Evolutionary conservation across 768 basidiomycete genomes (phyloP), one percentile per base, ranked within the genome.

Genomic region (Kwoniella sp.): DNA sequence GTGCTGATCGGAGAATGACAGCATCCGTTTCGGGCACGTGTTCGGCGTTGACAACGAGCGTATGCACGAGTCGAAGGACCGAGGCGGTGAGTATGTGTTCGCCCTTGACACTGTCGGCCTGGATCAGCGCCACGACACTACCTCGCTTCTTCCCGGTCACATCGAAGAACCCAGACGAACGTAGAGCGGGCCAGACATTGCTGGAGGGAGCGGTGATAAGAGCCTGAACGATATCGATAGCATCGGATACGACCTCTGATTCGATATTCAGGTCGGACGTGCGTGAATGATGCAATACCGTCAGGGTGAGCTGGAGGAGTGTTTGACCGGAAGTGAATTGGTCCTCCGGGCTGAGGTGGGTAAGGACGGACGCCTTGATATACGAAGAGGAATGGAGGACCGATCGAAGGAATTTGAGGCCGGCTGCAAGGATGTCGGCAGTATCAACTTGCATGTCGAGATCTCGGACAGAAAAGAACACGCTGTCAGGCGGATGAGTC

Each of bases 161-260:
- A 29, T 69, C 72, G 28, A 96, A 84, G 23, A 87, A 85, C 0
- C 86, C 83, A 0, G 92, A 89, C 4, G 90, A 89, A 13, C 92
- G 88, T 22, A 94, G 86, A 73, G 90, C 93, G 11, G 92, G 83
- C 93, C 92, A 95, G 25, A 94, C 90, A 1, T 89, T 86, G 69
- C 87, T 86, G n/a, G 90, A 89, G 73, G 89, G 89, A 51, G 83
- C 84, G 0, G 90, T 90, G 37, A 93, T 84, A 30, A 94, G 84
- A 0, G 88, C 88, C 3, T 90, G 85, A 22, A 95, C 85, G 13
- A 94, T 88, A 58, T 87, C 90, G 83, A 95, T 86, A 3, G 91
- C 87, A n/a, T 58, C 25, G 7, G 57, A 64, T 8, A 90, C 90
- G 2, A 89, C 89, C 67, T 91, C 88, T 65, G 92, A 84, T 47